Evolutionary conservation across 371 early-diverging fungal genomes (phyloP), one percentile per base, ranked within the genome.

Genomic region (Sporodiniella umbellata): DNA sequence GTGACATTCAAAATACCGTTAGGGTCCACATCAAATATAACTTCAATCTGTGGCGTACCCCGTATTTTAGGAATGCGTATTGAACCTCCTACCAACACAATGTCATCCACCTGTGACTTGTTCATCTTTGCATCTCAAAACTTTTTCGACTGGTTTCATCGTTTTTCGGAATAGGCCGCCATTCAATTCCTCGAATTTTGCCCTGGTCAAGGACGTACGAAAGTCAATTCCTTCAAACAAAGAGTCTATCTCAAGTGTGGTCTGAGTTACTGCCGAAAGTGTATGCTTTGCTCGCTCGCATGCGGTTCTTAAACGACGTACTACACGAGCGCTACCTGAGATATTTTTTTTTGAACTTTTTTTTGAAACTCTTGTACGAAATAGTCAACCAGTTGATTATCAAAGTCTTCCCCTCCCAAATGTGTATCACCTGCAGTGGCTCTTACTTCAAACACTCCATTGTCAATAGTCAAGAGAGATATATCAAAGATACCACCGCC

Each of bases 401-500:
- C 99, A 67, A 99, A 96, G 72, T 99, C 99, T 71, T 99, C 99
- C 51, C 99, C 99, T 60, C 99, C 99, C 25, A 99, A 76, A 62
- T 95, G 94, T 6, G 96, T 96, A 75, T 97, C 95, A 60, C 97
- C 97, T 66, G 92, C 93, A 58, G 97, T 97, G 21, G 92, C 88
- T 78, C 95, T 95, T 64, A 97, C 97, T 78, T 99, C 99, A 63
- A 99, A 99, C 23, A 99, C 94, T 54, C 99, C 99, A 66, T 93
- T 88, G 60, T 95, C 93, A 60, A 98, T 90, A 70, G 98, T 97
- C 17, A 99, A 79, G 56, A 99, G 92, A 25, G 97, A 95, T 66
- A 99, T 91, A 93, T 99, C 99, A 78, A 99, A 99, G 3, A 99
- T 99, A 58, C 99, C 99, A 68, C 99, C 99, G 45, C 99, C 99